A percentile compares a stretch with the other conserved stretches of the same genome.
phyloP scores from a whole-genome alignment of 495 filamentous ascomycete species.

The Lasiosphaeria miniovina region DNA sequence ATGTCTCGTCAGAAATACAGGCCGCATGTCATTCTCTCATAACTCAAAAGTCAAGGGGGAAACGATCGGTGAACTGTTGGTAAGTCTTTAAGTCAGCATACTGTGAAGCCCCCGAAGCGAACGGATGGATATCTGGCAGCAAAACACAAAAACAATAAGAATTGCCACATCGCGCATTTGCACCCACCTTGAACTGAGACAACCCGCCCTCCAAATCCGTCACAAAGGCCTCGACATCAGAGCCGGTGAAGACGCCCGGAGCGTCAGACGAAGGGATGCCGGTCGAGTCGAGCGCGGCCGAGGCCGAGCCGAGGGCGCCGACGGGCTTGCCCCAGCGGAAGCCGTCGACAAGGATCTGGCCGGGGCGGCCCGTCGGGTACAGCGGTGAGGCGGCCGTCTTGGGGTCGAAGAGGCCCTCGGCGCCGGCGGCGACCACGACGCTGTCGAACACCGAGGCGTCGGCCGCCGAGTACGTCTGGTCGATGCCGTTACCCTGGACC shows the following conservation, averaged over 20 bases:
- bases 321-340: slow-evolving; percentile 75
- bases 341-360: slow-evolving; percentile 62
- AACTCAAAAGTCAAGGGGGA: slow-evolving; percentile 45
- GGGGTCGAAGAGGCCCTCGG: slow-evolving; percentile 50
- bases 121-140: not conserved
- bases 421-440: slow-evolving; percentile 58
- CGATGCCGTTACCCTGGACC: slow-evolving; percentile 51
- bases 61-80: slow-evolving; percentile 48
- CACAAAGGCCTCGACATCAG: slow-evolving; percentile 39
- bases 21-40: not conserved
- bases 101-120: too few relatives aligned
- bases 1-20: too few relatives aligned
- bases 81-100: too few relatives aligned
- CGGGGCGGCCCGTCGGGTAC: slow-evolving; percentile 61
- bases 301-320: slow-evolving; percentile 51
- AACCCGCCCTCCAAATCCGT: slow-evolving; percentile 56
- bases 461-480: slow-evolving; percentile 67
- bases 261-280: slow-evolving; percentile 34
- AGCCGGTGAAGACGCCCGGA: slow-evolving; percentile 52
- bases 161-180: too few relatives aligned
- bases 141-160: slow-evolving; percentile 30
- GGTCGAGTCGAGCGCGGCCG: slow-evolving; percentile 39
- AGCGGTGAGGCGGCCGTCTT: slow-evolving; percentile 42
- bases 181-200: slow-evolving; percentile 55
- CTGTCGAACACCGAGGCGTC: slow-evolving; percentile 73